Evolutionary conservation across 306 rosid genomes (phyloP), one percentile per base, ranked within the genome.

Genomic region (Sicyos edulis): DNA sequence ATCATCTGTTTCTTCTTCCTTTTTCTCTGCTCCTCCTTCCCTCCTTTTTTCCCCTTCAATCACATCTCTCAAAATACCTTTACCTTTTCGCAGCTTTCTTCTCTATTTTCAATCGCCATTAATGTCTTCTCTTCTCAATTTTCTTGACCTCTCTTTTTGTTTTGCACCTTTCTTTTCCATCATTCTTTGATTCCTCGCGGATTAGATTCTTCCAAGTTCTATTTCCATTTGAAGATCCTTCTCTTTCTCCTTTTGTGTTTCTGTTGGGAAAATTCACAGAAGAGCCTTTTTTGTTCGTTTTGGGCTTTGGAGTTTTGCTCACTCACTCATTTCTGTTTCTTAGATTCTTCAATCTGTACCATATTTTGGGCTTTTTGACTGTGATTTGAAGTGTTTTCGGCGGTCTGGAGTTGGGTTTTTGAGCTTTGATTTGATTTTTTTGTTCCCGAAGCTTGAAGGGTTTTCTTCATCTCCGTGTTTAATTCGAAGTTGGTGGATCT

Each of bases 401-500:
- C 49, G 60, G 29, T 34, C n/a, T 45, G 58, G 55, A 50, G 71
- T 49, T 44, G 57, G 70, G 11, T 60, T 59, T 66, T 74, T 20
- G 4, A 62, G 71, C 68, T 73, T 57, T 40, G 9, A 1, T 40
- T 8, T 49, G n/a, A n/a, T 26, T 26, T 19, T 57, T 61, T 11
- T 63, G 19, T 55, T 32, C 56, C 54, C 65, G 20, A 20, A 70
- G 78, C 63, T 64, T 81, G 72, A 53, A 64, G 47, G 49, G 59
- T 74, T 32, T 74, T 74, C 47, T 32, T 73, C 82, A 86, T 85
- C 86, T 56, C 70, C 78, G 22, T 65, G 79, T 73, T 24, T 16
- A 47, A 75, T 20, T 63, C 62, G 67, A 74, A 70, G 74, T 77
- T 22, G 71, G 50, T 81, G 90, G 92, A 86, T 90, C 97, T 88